Evolutionary conservation across 192 early-diverging fungal species (phyloP).

Genomic region (Coemansia javaensis): DNA sequence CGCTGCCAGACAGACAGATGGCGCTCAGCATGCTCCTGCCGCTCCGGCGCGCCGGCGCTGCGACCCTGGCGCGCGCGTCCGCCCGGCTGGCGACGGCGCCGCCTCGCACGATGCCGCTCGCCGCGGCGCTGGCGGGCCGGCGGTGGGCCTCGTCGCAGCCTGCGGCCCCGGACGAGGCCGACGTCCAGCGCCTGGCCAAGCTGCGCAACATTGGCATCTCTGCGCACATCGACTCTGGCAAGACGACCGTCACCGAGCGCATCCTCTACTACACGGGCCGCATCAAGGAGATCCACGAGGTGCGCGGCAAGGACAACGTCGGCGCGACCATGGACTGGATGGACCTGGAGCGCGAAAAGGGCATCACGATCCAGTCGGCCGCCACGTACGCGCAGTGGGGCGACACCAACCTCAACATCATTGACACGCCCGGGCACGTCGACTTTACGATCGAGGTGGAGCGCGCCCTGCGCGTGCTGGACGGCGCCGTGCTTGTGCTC

Average conservation of each 20-base stretch:
- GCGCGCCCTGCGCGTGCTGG: slow-evolving; percentile 78
- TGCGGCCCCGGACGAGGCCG: slow-evolving; percentile 13
- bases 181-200: slow-evolving; percentile 53
- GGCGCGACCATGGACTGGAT: slow-evolving; percentile 99
- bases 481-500: slow-evolving; percentile 80
- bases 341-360: slow-evolving; percentile 95
- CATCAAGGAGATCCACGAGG: slow-evolving; percentile 87
- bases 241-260: slow-evolving; percentile 82
- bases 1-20: slow-evolving; percentile 6
- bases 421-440: slow-evolving; percentile 86
- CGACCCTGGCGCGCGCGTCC: not conserved
- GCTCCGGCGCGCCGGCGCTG: slow-evolving; percentile 12
- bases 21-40: slow-evolving; percentile 26
- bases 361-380: slow-evolving; percentile 86
- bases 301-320: slow-evolving; percentile 80
- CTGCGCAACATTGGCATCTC: slow-evolving; percentile 87
- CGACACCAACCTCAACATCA: slow-evolving; percentile 77
- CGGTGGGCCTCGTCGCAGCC: slow-evolving; percentile 23
- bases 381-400: slow-evolving; percentile 80
- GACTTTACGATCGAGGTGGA: slow-evolving; percentile 90
- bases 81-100: not conserved
- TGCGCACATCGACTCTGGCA: slow-evolving; percentile 85
- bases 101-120: slow-evolving; percentile 2
- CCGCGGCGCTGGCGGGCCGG: slow-evolving; percentile 10
- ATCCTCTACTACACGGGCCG: slow-evolving; percentile 80